Evolutionary conservation across 169 alveolate species (phyloP).

Genomic region (Plasmodium blacklocki): DNA sequence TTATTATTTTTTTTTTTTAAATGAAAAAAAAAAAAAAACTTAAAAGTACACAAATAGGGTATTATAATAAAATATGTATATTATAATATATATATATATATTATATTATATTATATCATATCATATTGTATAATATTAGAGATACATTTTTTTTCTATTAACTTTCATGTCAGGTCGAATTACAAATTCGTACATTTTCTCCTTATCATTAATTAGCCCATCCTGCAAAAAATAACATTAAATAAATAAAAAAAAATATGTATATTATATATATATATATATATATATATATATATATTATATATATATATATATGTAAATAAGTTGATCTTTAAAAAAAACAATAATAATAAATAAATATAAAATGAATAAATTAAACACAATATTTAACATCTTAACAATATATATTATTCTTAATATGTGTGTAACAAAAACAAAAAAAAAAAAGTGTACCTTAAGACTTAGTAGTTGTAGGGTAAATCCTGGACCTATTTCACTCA

Average conservation of each 20-base stretch:
- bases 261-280: constrained; percentile 88
- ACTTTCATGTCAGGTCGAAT: constrained; percentile 95
- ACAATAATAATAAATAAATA: constrained; percentile 13
- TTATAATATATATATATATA: no score
- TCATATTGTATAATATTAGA: constrained; percentile 53
- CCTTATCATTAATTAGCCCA: constrained; percentile 89
- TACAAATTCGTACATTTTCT: constrained; percentile 91
- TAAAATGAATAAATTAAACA: constrained; percentile 3
- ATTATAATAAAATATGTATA: not conserved
- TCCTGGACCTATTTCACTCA: constrained; percentile 99
- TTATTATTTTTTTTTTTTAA: no score
- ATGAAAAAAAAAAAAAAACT: not conserved
- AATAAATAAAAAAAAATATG: constrained; percentile 38
- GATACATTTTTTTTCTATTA: constrained; percentile 91
- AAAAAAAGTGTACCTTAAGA: constrained; percentile 91
- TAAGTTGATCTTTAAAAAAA: not conserved
- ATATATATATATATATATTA: constrained; percentile 80
- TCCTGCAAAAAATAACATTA: constrained; percentile 75
- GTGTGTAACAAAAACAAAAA: not conserved
- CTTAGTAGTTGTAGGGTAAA: constrained; percentile 96
- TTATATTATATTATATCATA: no score
- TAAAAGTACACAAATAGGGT: not conserved
- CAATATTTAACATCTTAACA: not conserved
- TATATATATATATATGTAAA: not conserved
- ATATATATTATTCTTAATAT: no score